A percentile compares a stretch with the other conserved stretches of the same genome.
These are phyloP conservation scores for Colletotrichum sidae DNA, from an alignment of 2,329 filamentous ascomycete species.

Conservation along the genomic window DNA sequence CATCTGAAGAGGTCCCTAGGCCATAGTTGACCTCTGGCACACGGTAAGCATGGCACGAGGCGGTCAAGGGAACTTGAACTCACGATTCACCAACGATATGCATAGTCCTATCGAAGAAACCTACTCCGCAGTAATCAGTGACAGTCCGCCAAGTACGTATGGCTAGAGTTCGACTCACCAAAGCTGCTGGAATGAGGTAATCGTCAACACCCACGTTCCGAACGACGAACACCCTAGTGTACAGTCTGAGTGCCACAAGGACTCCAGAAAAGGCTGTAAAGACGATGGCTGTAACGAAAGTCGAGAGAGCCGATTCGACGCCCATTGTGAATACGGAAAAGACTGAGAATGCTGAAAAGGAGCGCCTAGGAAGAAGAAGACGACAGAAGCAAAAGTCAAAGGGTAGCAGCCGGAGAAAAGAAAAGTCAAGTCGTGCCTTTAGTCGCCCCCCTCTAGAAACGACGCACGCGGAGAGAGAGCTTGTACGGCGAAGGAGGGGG, in stretches of 20 bases:
- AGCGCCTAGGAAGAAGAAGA: background rate
- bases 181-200: conserved; percentile 16
- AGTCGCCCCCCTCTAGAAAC: too few relatives aligned
- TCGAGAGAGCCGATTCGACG: conserved; percentile 12
- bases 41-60: background rate
- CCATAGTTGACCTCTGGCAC: background rate
- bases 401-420: too few relatives aligned
- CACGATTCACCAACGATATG: background rate
- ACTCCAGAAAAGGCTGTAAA: conserved; percentile 13
- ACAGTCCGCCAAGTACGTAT: background rate
- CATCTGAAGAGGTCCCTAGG: background rate
- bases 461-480: too few relatives aligned
- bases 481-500: too few relatives aligned
- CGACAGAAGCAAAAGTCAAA: background rate
- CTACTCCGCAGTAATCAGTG: background rate
- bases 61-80: background rate
- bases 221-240: conserved; percentile 9
- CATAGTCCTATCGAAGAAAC: background rate
- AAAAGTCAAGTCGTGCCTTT: too few relatives aligned
- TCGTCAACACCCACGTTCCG: conserved; percentile 17
- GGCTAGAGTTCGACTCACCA: conserved; percentile 1
- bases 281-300: conserved; percentile 14
- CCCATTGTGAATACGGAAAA: conserved; percentile 5
- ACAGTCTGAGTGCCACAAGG: conserved; percentile 9
- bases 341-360: background rate